Evolutionary conservation across 176 grass and related monocot genomes (phyloP).

Genomic region (Saccharum officinarum): DNA sequence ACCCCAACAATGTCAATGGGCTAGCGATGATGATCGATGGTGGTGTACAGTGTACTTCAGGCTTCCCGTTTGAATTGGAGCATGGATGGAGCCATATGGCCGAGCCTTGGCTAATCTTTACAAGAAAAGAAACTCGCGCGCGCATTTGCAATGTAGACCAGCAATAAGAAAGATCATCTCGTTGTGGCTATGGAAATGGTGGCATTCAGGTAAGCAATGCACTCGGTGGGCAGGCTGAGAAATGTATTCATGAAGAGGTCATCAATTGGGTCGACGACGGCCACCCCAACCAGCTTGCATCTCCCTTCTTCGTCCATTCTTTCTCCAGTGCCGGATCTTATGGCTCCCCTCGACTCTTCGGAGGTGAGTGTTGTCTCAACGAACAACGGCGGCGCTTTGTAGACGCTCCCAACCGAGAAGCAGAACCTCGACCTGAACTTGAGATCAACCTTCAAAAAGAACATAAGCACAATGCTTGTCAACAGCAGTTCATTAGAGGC

Average conservation of each 20-base stretch:
- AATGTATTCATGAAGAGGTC: constrained; percentile 78
- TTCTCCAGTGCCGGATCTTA: constrained; percentile 56
- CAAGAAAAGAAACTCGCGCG: background rate
- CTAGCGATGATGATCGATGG: too few species aligned
- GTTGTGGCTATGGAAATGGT: constrained; percentile 49
- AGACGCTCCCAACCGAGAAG: constrained; percentile 81
- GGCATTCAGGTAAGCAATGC: constrained; percentile 78
- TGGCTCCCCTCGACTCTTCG: constrained; percentile 60
- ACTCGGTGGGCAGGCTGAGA: constrained; percentile 77
- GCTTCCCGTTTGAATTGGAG: too few species aligned
- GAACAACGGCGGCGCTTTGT: constrained; percentile 72
- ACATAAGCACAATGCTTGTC: background rate
- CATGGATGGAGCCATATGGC: too few species aligned
- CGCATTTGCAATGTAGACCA: background rate
- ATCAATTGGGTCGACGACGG: constrained; percentile 63
- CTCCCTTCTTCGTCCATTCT: constrained; percentile 57
- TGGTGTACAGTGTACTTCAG: too few species aligned
- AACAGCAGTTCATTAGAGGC: background rate
- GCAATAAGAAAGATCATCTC: constrained; percentile 1
- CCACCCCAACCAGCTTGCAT: constrained; percentile 79
- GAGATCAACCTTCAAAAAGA: constrained; percentile 70
- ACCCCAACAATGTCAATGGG: too few species aligned
- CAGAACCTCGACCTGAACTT: constrained; percentile 78
- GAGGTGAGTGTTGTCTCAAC: constrained; percentile 88
- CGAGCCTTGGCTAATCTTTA: background rate